Base-by-base conservation (phyloP, 371 early-diverging fungal species). In the Rhizopus sp. region DNA sequence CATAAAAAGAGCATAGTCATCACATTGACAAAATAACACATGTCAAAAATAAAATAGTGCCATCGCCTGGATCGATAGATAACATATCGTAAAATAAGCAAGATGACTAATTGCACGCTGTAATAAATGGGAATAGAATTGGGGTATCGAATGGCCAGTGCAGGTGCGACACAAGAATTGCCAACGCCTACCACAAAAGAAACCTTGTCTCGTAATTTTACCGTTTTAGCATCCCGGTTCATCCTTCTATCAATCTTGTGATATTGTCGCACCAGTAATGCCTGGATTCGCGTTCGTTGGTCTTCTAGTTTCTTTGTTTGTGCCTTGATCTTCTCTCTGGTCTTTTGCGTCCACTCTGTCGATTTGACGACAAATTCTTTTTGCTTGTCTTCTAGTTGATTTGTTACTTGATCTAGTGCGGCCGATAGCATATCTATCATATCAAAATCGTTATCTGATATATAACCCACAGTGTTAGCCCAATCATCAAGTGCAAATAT, bases 11-110 rank as follows among this genome's bases (percentile, higher is more conserved):
- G 39, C 16, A 88, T 64, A 2, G 81, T 74, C 64, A 85, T 73
- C 17, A 66, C 70, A 62, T 89, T 89, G 47, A 85, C 84, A 69
- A 81, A 82, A 56, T 88, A 88, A 51, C 88, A 88, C 34, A 87
- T 72, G 78, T 88, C 88, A 62, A 86, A 86, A 38, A 85, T 66
- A 57, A 89, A 89, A 49, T 84, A 88, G 63, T 89, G 89, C 81
- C 83, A 88, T 38, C 76, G 66, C 41, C 74, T 76, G 17, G 63
- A 68, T 59, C 82, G 82, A 72, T 89, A 89, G 42, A 85, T 71
- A 16, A 84, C 67, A 56, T 71, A 82, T 1, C 89, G 83, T 29
- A 85, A 59, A 1, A 72, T 52, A 7, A 88, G 42, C 15, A 89
- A 55, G 29, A 80, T 63, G 12, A 76, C 55, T 8, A 73, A 61